phyloP scores from a whole-genome alignment of 1,284 basidiomycete genomes.

The Xanthoconium separans region DNA sequence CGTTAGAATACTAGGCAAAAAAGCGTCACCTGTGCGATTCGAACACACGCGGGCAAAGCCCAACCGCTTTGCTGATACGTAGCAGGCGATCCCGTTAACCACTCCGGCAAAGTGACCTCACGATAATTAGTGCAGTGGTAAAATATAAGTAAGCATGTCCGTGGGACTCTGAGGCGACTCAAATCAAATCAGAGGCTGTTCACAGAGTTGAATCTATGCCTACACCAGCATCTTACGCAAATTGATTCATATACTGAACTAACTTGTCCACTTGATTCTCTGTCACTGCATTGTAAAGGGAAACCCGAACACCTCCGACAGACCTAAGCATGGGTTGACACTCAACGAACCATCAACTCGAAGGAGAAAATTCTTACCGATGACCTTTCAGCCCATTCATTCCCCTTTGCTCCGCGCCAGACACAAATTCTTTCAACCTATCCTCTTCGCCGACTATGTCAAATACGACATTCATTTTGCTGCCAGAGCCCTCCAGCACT shows the following conservation, averaged over 20 bases:
- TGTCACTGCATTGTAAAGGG: constrained; percentile 93
- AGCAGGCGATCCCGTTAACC: constrained; percentile 92
- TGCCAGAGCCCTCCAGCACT: constrained; percentile 71
- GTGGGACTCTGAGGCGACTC: too few relatives aligned
- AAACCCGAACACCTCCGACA: constrained; percentile 85
- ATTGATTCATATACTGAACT: constrained; percentile 61
- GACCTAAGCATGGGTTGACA: constrained; percentile 39
- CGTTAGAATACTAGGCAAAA: constrained; percentile 38
- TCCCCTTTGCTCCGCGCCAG: constrained; percentile 72
- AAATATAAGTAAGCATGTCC: background rate
- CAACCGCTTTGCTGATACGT: constrained; percentile 62
- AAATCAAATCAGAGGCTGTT: too few relatives aligned
- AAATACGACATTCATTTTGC: constrained; percentile 95
- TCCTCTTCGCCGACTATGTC: constrained; percentile 68
- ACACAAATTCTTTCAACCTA: constrained; percentile 71
- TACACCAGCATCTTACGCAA: constrained; percentile 32
- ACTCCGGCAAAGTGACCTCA: constrained; percentile 83
- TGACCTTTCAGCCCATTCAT: constrained; percentile 92
- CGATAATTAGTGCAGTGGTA: rapidly evolving
- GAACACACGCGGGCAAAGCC: constrained; percentile 84
- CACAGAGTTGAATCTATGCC: constrained; percentile 16
- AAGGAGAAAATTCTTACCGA: constrained; percentile 55
- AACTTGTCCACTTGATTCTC: constrained; percentile 70
- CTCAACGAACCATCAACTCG: background rate
- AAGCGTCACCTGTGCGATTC: constrained; percentile 83